Percentiles rank a stretch among this genome's conserved stretches.
Evolutionary conservation across 176 grass and related monocot species (phyloP).

Genomic region (Eremochloa ophiuroides): DNA sequence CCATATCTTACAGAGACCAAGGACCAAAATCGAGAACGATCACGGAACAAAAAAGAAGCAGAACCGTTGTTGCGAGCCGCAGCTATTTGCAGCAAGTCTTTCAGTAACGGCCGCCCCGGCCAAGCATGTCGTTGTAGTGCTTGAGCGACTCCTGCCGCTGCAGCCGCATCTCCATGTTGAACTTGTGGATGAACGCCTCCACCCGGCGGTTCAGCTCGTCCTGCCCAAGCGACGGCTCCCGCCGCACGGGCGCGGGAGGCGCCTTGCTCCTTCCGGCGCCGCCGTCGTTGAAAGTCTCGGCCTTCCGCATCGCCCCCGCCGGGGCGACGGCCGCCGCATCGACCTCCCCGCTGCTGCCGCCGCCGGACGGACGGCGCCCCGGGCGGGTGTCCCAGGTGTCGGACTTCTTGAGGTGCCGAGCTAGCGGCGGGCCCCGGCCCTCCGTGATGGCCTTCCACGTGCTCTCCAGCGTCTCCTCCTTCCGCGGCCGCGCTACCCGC

Average conservation of each 20-base stretch:
- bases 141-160: slow-evolving; percentile 87
- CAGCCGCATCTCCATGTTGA: slow-evolving; percentile 97
- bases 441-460: slow-evolving; percentile 99
- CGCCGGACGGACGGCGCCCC: slow-evolving; percentile 18
- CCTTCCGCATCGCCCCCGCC: slow-evolving; percentile 45
- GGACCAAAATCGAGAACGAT: slow-evolving; percentile 28
- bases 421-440: slow-evolving; percentile 60
- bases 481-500: slow-evolving; percentile 58
- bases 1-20: slow-evolving; percentile 24
- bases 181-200: slow-evolving; percentile 97
- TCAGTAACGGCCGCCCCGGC: slow-evolving; percentile 45
- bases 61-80: not conserved
- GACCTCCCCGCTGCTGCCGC: slow-evolving; percentile 14
- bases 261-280: not conserved
- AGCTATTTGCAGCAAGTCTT: not conserved
- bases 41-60: slow-evolving; percentile 2
- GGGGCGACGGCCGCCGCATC: not conserved
- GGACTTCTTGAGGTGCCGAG: slow-evolving; percentile 92
- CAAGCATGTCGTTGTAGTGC: slow-evolving; percentile 84
- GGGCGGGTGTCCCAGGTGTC: slow-evolving; percentile 76
- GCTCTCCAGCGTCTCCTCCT: slow-evolving; percentile 77
- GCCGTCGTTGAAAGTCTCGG: slow-evolving; percentile 72
- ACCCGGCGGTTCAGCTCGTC: slow-evolving; percentile 88
- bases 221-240: slow-evolving; percentile 79
- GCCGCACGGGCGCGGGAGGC: slow-evolving; percentile 36